Percentiles rank a stretch among this genome's conserved stretches.
Evolutionary conservation across 192 early-diverging fungal species (phyloP).

Genomic region (Funneliformis geosporum): DNA sequence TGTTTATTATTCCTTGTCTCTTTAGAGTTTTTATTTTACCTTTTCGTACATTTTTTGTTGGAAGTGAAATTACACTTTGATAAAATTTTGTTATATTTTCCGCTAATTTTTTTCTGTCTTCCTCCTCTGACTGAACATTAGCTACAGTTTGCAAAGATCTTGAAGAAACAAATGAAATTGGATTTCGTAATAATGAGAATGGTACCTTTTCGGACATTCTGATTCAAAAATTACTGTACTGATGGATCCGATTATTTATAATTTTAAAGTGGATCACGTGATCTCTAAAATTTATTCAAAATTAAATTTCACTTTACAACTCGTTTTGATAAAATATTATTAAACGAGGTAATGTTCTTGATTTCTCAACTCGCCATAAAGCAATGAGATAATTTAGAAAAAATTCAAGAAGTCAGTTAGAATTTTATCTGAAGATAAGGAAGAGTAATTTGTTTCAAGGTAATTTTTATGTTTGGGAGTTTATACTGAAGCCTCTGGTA

Average conservation of each 20-base stretch:
- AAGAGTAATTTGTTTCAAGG: no score
- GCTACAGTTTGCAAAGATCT: neutral
- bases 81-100: neutral
- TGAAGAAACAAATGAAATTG: neutral
- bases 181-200: neutral
- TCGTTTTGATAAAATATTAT: no score
- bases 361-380: no score
- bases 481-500: no score
- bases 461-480: no score
- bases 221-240: neutral
- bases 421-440: no score
- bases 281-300: neutral
- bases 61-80: slow-evolving; percentile 15
- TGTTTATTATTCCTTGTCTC: neutral
- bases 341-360: neutral
- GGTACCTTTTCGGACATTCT: neutral
- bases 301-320: neutral
- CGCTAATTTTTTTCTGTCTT: neutral
- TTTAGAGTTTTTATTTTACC: neutral
- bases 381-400: no score
- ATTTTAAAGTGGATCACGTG: neutral
- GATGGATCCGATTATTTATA: neutral
- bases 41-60: neutral
- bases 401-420: no score
- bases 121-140: neutral